phyloP scores from a whole-genome alignment of 345 rosid genomes.

The Linum lewisii region DNA sequence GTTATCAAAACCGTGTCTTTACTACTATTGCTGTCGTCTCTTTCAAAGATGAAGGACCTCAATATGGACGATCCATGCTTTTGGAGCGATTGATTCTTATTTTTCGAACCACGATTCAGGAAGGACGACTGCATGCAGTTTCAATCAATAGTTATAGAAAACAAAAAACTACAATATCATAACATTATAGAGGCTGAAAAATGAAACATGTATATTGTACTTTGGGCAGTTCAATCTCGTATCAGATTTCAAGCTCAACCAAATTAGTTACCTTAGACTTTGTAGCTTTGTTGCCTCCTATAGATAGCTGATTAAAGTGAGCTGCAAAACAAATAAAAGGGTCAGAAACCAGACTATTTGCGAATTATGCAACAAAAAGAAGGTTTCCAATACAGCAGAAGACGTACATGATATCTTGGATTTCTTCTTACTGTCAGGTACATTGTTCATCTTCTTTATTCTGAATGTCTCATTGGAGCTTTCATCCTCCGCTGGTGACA shows the following conservation, averaged over 20 bases:
- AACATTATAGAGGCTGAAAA: no score
- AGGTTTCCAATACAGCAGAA: conserved; percentile 10
- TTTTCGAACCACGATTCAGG: conserved; percentile 46
- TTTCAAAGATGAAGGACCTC: conserved; percentile 74
- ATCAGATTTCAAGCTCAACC: neutral
- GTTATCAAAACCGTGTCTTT: conserved; percentile 33
- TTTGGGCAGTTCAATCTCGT: neutral
- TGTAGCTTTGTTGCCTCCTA: conserved; percentile 30
- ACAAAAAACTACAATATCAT: no score
- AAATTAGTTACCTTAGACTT: conserved; percentile 45
- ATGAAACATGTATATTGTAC: no score
- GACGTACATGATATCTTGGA: conserved; percentile 55
- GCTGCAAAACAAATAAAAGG: conserved; percentile 32
- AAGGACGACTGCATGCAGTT: conserved; percentile 66
- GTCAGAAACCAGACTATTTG: conserved; percentile 4
- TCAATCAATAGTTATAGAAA: no score
- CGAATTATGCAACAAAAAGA: neutral
- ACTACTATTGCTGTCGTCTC: conserved; percentile 54
- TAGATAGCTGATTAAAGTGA: conserved; percentile 32
- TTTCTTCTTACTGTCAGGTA: conserved; percentile 50
- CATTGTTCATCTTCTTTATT: conserved; percentile 56
- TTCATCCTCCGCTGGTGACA: conserved; percentile 50
- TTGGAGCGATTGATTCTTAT: conserved; percentile 38
- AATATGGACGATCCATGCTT: conserved; percentile 49
- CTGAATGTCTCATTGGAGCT: conserved; percentile 50